Evolutionary conservation across 2,329 filamentous ascomycete species (phyloP).

Genomic region (Exophiala sp.): DNA sequence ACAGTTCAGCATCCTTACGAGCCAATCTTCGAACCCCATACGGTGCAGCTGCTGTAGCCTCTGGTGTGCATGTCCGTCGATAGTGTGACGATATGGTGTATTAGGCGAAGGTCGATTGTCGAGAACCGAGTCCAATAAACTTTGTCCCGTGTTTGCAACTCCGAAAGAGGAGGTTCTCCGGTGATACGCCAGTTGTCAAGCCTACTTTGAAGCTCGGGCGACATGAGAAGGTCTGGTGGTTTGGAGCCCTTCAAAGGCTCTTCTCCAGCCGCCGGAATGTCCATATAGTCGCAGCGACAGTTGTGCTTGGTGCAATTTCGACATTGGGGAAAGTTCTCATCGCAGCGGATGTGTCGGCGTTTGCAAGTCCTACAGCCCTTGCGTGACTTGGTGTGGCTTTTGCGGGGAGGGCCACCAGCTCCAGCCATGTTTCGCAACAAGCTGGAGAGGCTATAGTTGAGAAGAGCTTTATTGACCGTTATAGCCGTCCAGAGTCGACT

Average conservation of each 20-base stretch:
- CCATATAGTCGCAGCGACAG: slow-evolving; percentile 96
- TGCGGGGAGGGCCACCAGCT: slow-evolving; percentile 82
- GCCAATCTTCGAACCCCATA: slow-evolving; percentile 91
- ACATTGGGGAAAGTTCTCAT: slow-evolving; percentile 97
- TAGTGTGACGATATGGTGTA: slow-evolving; percentile 84
- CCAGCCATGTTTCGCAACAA: slow-evolving; percentile 65
- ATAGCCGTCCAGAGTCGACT: neutral
- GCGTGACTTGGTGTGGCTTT: slow-evolving; percentile 96
- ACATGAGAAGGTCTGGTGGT: slow-evolving; percentile 71
- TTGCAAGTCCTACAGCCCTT: slow-evolving; percentile 99
- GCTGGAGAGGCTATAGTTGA: neutral
- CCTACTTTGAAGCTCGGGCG: slow-evolving; percentile 74
- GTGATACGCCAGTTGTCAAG: slow-evolving; percentile 81
- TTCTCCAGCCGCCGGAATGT: slow-evolving; percentile 64
- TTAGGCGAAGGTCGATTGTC: slow-evolving; percentile 76
- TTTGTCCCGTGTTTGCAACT: slow-evolving; percentile 71
- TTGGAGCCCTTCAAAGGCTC: slow-evolving; percentile 51
- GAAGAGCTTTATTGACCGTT: neutral
- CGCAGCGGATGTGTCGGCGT: slow-evolving; percentile 92
- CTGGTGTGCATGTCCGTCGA: slow-evolving; percentile 76
- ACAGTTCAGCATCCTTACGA: slow-evolving; percentile 61
- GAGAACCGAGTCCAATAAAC: slow-evolving; percentile 70
- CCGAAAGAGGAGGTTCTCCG: slow-evolving; percentile 79
- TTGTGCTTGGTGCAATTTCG: slow-evolving; percentile 99
- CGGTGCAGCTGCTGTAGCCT: slow-evolving; percentile 76